Base-by-base conservation (phyloP, 176 grass and related monocot species). In the Melocanna baccifera region DNA sequence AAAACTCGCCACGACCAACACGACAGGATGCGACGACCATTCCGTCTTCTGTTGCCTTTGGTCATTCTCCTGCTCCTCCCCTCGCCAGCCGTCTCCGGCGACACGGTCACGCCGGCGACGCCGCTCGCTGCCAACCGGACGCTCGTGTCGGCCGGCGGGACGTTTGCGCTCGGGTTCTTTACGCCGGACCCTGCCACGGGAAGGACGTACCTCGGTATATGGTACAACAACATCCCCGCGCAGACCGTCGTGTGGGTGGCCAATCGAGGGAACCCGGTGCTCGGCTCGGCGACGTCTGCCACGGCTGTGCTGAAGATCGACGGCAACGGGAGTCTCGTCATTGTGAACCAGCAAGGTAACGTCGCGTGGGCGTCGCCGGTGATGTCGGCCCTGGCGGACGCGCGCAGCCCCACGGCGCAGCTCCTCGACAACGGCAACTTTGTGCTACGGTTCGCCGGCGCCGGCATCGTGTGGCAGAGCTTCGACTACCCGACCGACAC, bases 161-260 rank as follows among this genome's bases (percentile, higher is more conserved):
- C 12, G 30, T 94, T 86, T 45, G 85, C 34, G 22, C 78, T 94
- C 1, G 93, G 93, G 10, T 94, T 94, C 86, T 90, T 94, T 74
- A 87, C 64, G n/a, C 69, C 92, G 22, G 77, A 26, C 7, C 26
- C 57, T 58, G 85, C 75, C 0, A 22, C 67, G 16, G 63, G 53
- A 23, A 53, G 64, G 19, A 53, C 72, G 22, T 94, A 81, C 73
- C 50, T 94, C 20, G 93, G 89, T 23, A 86, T 94, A 36, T 94
- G 93, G 93, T 94, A 88, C 85, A 59, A 90, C 42, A 75, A 39
- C 52, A 84, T 92, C 46, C 34, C 82, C 0, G 48, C 25, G 0
- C 43, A 70, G 4, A 75, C 84, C 20, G 76, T 87, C 37, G 37
- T 40, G 37, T 40, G 37, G 37, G 37, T 40, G 37, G 37, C 37